Percentiles rank a stretch among this genome's conserved stretches.
Conservation (phyloP, 257 asterid species). For the Capsicum pubescens region DNA sequence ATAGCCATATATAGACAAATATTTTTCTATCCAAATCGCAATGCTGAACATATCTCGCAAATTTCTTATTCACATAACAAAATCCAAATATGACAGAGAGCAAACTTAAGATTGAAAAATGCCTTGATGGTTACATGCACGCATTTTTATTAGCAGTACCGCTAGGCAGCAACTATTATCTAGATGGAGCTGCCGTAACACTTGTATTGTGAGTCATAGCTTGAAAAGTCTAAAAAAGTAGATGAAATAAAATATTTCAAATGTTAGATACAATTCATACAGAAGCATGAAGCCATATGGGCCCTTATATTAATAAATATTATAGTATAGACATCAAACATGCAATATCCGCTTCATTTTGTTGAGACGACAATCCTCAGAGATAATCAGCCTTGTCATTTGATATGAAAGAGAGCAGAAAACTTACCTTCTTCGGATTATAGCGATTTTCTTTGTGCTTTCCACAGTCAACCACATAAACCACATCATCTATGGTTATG, state of each 20-base stretch:
- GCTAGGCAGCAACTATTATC: not conserved
- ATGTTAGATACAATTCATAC: not conserved
- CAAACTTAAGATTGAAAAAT: not conserved
- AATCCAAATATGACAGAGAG: constrained; percentile 10
- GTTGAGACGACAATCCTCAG: constrained; percentile 14
- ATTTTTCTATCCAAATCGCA: constrained; percentile 4
- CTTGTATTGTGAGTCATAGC: not conserved
- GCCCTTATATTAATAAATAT: not conserved
- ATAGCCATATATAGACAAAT: not conserved
- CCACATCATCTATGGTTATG: constrained; percentile 94
- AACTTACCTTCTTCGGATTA: constrained; percentile 83
- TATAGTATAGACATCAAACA: not conserved
- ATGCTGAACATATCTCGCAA: not conserved
- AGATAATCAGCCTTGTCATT: constrained; percentile 13
- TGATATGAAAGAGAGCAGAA: not conserved
- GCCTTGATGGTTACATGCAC: not conserved
- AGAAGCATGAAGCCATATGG: not conserved
- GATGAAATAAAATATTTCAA: not conserved
- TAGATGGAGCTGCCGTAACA: not conserved
- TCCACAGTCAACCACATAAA: constrained; percentile 94
- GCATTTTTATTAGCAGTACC: constrained; percentile 1
- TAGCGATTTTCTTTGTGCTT: constrained; percentile 96
- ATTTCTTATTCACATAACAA: not conserved
- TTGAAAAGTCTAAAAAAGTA: not conserved
- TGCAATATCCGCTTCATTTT: not conserved